Evolutionary conservation across 768 basidiomycete species (phyloP), one percentile per base, ranked within the genome.

Genomic region (Collybia sordida): DNA sequence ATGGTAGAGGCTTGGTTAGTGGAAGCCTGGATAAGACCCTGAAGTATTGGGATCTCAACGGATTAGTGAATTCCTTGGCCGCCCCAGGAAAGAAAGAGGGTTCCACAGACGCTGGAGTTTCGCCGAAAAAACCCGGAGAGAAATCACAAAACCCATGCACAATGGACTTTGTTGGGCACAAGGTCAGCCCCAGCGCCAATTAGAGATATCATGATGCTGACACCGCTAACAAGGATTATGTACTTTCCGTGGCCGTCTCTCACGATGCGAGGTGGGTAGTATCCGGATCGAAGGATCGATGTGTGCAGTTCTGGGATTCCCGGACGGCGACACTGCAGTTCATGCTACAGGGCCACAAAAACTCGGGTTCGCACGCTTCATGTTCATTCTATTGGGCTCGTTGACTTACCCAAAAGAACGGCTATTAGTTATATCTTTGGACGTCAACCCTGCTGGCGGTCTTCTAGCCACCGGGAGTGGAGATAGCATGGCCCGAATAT

Each of bases 221-320:
- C 31, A 31, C 14, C 31, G 5, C 31, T 12, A 21, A 21, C 22
- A 80, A 96, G 71, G 78, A 80, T 56, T 80, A 80, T 54, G 78
- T 81, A 15, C 65, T 81, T 12, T 77, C 77, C 3, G 78, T 81
- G 3, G 74, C 66, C 14, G 90, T 94, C 27, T 93, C 91, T 34
- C 89, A 93, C 53, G 95, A 98, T 63, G 92, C 91, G 2, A 83
- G 90, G 55, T 82, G 93, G 90, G 87, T 98, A 57, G 95, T 96
- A 5, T 94, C 92, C 8, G 96, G 97, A 0, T 80, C 79, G 1
- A 98, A 98, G 70, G 97, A 99, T 65, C 89, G 97, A 6, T 90
- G 93, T 1, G 94, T 99, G 41, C 92, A 95, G 64, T 93, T 96
- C 67, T 93, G 90, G 86, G 91, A 95, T 64, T 82, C 90, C 40